Conservation (phyloP, 768 basidiomycete species). For the Suillus occidentalis region DNA sequence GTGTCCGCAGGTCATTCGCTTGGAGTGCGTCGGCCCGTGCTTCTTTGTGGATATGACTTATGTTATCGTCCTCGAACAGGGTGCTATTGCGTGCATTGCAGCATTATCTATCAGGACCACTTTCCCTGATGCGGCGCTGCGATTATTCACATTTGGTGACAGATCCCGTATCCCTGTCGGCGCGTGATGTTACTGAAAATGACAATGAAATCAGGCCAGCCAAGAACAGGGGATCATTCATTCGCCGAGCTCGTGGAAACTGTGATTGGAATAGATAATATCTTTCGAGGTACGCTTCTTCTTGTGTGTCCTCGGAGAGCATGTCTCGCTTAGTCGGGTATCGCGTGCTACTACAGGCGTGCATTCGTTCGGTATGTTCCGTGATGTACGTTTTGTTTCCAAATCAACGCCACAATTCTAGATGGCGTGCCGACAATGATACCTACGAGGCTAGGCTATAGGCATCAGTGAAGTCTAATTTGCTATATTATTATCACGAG, state of each 20-base stretch:
- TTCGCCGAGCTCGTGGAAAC: slow-evolving; percentile 44
- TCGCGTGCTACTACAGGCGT: slow-evolving; percentile 31
- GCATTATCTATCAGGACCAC: slow-evolving; percentile 32
- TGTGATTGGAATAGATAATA: slow-evolving; percentile 35
- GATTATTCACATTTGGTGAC: slow-evolving; percentile 48
- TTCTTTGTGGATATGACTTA: neutral
- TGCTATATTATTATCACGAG: slow-evolving; percentile 13
- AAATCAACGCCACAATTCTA: slow-evolving; percentile 14
- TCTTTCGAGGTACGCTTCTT: slow-evolving; percentile 39
- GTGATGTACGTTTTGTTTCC: neutral
- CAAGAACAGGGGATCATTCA: slow-evolving; percentile 42
- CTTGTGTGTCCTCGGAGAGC: neutral
- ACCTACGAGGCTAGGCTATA: slow-evolving; percentile 45
- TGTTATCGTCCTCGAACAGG: slow-evolving; percentile 24
- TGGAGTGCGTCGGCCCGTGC: slow-evolving; percentile 27
- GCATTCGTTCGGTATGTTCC: slow-evolving; percentile 41
- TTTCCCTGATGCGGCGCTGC: slow-evolving; percentile 26
- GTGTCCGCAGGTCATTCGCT: slow-evolving; percentile 38
- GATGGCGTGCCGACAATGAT: slow-evolving; percentile 56
- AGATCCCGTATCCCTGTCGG: neutral
- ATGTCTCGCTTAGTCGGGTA: neutral
- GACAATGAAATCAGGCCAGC: slow-evolving; percentile 44
- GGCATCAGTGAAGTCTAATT: slow-evolving; percentile 37
- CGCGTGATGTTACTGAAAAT: neutral
- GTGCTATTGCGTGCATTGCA: slow-evolving; percentile 40